Evolutionary conservation across 2,329 filamentous ascomycete genomes (phyloP).

Genomic region (Diplodia mutila): DNA sequence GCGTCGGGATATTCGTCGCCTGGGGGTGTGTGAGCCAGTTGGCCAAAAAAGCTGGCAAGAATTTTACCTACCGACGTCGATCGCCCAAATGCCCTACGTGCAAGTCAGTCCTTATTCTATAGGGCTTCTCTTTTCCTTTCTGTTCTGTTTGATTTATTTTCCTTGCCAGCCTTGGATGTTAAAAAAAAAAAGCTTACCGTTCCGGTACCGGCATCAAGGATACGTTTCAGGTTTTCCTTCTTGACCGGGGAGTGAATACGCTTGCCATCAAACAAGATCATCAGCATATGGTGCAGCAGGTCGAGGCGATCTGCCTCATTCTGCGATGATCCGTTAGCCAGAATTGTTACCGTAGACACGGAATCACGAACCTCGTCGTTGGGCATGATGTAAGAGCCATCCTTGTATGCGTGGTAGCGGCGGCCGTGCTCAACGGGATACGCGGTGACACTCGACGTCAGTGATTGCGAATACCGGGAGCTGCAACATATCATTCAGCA

Average conservation of each 20-base stretch:
- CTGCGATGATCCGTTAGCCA: neutral
- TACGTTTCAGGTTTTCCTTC: conserved; percentile 10
- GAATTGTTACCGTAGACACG: neutral
- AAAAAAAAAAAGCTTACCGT: conserved; percentile 25
- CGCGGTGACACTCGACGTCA: conserved; percentile 27
- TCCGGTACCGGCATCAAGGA: conserved; percentile 36
- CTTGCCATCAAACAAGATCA: conserved; percentile 34
- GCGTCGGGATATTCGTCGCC: conserved; percentile 10
- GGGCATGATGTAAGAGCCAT: conserved; percentile 36
- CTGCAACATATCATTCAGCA: neutral
- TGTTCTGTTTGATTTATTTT: too few relatives aligned
- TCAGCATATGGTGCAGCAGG: conserved; percentile 34
- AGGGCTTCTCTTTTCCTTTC: neutral
- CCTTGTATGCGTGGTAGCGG: conserved; percentile 35
- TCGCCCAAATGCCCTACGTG: conserved; percentile 34
- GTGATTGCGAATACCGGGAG: conserved; percentile 8
- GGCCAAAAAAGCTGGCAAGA: neutral
- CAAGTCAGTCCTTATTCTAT: neutral
- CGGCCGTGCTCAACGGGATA: conserved; percentile 35
- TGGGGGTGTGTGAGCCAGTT: neutral
- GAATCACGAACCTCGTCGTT: conserved; percentile 29
- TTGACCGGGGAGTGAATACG: conserved; percentile 31
- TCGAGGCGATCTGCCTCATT: conserved; percentile 41
- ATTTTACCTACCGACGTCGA: conserved; percentile 30
- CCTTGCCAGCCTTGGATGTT: neutral